Evolutionary conservation across 768 basidiomycete genomes (phyloP).

Genomic region (Tephrocybe sp.): DNA sequence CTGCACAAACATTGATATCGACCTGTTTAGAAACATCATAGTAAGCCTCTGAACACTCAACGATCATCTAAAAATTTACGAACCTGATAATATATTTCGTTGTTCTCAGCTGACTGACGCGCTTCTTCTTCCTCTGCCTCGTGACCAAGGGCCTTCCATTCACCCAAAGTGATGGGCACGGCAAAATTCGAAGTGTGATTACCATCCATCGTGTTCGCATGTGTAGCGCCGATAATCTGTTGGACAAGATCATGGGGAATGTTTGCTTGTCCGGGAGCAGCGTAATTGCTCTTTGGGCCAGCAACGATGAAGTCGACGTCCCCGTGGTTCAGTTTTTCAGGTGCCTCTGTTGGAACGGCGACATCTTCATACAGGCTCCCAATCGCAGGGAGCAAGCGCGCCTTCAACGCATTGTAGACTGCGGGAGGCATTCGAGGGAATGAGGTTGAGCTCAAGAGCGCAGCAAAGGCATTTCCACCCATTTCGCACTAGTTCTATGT

Average conservation of each 20-base stretch:
- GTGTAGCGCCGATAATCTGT: neutral
- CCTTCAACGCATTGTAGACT: slow-evolving; percentile 52
- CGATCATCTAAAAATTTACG: neutral
- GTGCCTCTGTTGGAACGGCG: slow-evolving; percentile 57
- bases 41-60: neutral
- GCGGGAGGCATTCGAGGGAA: slow-evolving; percentile 63
- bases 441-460: slow-evolving; percentile 36
- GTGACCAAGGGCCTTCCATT: slow-evolving; percentile 34
- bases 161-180: slow-evolving; percentile 37
- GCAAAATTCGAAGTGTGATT: slow-evolving; percentile 65
- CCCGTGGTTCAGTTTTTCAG: slow-evolving; percentile 63
- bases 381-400: slow-evolving; percentile 39
- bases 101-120: slow-evolving; percentile 21
- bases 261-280: slow-evolving; percentile 20
- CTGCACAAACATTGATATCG: slow-evolving; percentile 59
- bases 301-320: slow-evolving; percentile 70
- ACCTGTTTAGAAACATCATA: slow-evolving; percentile 34
- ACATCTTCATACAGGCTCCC: slow-evolving; percentile 47
- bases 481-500: slow-evolving; percentile 32
- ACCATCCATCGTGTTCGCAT: slow-evolving; percentile 5
- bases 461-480: slow-evolving; percentile 71
- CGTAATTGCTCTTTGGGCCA: slow-evolving; percentile 29
- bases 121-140: slow-evolving; percentile 26
- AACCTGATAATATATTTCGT: slow-evolving; percentile 43
- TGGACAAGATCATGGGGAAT: slow-evolving; percentile 14